These are phyloP conservation scores for Nepenthes alata DNA, from an alignment of 179 eudicot species.

Conservation along the genomic window DNA sequence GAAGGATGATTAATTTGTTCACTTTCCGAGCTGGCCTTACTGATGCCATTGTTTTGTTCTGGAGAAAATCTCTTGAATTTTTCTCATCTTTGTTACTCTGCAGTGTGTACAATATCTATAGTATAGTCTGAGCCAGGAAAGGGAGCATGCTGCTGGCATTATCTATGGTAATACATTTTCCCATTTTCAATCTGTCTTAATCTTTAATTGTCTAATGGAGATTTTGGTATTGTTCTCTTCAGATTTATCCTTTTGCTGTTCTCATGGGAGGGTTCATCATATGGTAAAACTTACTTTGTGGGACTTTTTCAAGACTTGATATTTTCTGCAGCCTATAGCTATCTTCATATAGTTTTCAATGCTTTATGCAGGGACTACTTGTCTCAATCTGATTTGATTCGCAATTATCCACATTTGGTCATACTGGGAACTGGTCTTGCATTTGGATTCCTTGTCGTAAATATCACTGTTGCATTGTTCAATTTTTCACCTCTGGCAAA, in stretches of 20 bases:
- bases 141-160: conserved; percentile 78
- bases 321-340: conserved; percentile 1
- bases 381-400: conserved; percentile 66
- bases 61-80: conserved; percentile 35
- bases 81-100: conserved; percentile 13
- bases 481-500: not conserved
- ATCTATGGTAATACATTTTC: conserved; percentile 58
- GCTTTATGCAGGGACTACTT: conserved; percentile 61
- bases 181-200: not conserved
- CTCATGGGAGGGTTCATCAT: conserved; percentile 69
- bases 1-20: too few species aligned
- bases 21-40: too few species aligned
- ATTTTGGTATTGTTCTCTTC: conserved; percentile 16
- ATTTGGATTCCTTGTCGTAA: conserved; percentile 96
- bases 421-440: conserved; percentile 84
- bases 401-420: conserved; percentile 70
- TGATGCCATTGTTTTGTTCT: too few species aligned
- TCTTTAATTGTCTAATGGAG: not conserved
- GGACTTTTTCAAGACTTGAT: conserved; percentile 3
- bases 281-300: conserved; percentile 40
- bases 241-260: conserved; percentile 82
- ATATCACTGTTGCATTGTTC: not conserved
- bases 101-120: conserved; percentile 67
- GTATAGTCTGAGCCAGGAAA: conserved; percentile 58
- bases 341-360: conserved; percentile 3